Base-by-base conservation (phyloP, 2,329 filamentous ascomycete genomes). In the Penicillium palitans region DNA sequence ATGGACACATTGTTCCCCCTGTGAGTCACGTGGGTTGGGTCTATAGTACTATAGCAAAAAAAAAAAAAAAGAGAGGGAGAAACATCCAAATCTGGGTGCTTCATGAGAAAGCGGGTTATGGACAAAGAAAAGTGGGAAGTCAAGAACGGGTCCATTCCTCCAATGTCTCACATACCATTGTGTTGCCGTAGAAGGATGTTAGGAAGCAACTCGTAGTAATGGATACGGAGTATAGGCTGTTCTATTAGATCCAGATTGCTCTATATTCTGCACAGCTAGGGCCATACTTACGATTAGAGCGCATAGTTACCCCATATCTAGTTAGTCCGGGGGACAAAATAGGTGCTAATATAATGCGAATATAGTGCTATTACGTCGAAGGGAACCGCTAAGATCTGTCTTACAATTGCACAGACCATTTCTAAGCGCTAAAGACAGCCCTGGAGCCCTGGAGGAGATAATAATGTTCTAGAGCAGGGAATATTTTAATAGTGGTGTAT, bases 251-350 rank as follows among this genome's bases (percentile, higher is more conserved):
- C 33, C 7, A 45, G 15, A 13, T 41, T 24, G 19, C 21, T 39
- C 35, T 55, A 27, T 35, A 45, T n/a, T 47, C 46, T 44, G 39
- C 45, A 55, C 21, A 19, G 45, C 27, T 33, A 50, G 46, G 25
- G 39, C 21, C 10, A 40, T 35, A 25, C 31, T 17, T 35, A 37
- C 17, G 46, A 25, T 39, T n/a, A 29, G 24, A 42, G 41, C 21
- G 15, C 31, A n/a, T 15, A n/a, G n/a, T n/a, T n/a, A 21, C 44
- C 15, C 25, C 4, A 25, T 37, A n/a, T 13, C 21, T 40, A 29
- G 17, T 9, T n/a, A 12, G 8, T 12, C 39, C 4, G 8, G 15
- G 41, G 41, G 13, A 1, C 17, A 12, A 10, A 45, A 45, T 29
- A n/a, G 19, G 42, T 45, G 17, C 17, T 45, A 29, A 25, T 44